A percentile compares a stretch with the other conserved stretches of the same genome.
phyloP scores from a whole-genome alignment of 805 yeast genomes.

The Saturnispora ahearnii region DNA sequence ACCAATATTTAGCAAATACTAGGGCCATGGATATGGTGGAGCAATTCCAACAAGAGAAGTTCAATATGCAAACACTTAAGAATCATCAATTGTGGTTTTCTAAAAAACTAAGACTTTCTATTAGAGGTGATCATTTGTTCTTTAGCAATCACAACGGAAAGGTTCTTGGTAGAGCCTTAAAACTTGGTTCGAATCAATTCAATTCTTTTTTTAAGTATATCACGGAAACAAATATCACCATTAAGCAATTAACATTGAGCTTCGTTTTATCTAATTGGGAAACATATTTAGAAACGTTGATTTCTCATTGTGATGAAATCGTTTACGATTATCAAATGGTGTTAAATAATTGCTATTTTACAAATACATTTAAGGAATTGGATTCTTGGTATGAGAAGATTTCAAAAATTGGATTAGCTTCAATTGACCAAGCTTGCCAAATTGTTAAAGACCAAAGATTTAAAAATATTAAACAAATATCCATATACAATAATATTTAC shows the following conservation, averaged over 20 bases:
- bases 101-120: background rate
- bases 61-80: background rate
- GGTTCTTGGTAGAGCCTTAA: conserved; percentile 3
- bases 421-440: background rate
- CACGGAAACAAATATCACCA: background rate
- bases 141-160: background rate
- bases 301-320: conserved; percentile 1
- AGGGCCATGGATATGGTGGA: conserved; percentile 4
- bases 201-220: background rate
- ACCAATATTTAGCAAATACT: background rate
- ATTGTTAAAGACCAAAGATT: conserved; percentile 1
- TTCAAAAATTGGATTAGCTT: background rate
- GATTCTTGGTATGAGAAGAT: conserved; percentile 2
- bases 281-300: background rate
- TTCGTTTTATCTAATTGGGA: conserved; percentile 3
- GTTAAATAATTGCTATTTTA: background rate
- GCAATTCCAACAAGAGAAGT: background rate
- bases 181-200: background rate
- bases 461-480: background rate
- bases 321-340: conserved; percentile 4
- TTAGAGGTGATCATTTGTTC: conserved; percentile 2
- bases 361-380: background rate
- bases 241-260: background rate
- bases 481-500: conserved; percentile 6
- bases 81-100: conserved; percentile 2